Evolutionary conservation across 1,139 yeast genomes (phyloP).

Genomic region (Sugiyamaella paludigena): DNA sequence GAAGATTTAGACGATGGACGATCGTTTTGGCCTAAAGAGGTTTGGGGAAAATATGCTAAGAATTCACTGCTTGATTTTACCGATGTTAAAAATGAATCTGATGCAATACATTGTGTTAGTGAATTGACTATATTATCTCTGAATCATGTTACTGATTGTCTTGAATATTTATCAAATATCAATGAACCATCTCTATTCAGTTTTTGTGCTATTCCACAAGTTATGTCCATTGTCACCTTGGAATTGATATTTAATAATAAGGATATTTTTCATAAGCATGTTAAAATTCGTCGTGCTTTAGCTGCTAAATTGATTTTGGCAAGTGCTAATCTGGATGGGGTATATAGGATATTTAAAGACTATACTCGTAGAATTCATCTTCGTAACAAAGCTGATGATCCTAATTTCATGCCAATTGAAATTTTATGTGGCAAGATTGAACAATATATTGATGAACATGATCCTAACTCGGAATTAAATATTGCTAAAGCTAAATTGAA

Average conservation of each 20-base stretch:
- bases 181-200: slow-evolving; percentile 81
- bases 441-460: slow-evolving; percentile 65
- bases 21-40: slow-evolving; percentile 94
- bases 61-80: slow-evolving; percentile 43
- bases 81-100: slow-evolving; percentile 53
- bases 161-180: slow-evolving; percentile 72
- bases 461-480: slow-evolving; percentile 23
- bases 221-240: slow-evolving; percentile 95
- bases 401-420: slow-evolving; percentile 81
- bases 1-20: slow-evolving; percentile 93
- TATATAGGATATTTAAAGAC: slow-evolving; percentile 68
- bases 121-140: slow-evolving; percentile 81
- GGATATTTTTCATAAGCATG: slow-evolving; percentile 62
- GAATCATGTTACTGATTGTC: slow-evolving; percentile 71
- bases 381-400: slow-evolving; percentile 75
- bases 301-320: slow-evolving; percentile 74
- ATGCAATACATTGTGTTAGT: slow-evolving; percentile 65
- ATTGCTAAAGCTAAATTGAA: slow-evolving; percentile 18
- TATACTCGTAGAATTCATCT: slow-evolving; percentile 77
- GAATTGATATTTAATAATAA: slow-evolving; percentile 84
- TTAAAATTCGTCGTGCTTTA: slow-evolving; percentile 91
- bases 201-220: slow-evolving; percentile 97
- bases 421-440: slow-evolving; percentile 84
- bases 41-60: slow-evolving; percentile 76
- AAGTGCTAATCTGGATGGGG: slow-evolving; percentile 73